Conservation (phyloP, 495 filamentous ascomycete species). For the Penicillium desertorum region DNA sequence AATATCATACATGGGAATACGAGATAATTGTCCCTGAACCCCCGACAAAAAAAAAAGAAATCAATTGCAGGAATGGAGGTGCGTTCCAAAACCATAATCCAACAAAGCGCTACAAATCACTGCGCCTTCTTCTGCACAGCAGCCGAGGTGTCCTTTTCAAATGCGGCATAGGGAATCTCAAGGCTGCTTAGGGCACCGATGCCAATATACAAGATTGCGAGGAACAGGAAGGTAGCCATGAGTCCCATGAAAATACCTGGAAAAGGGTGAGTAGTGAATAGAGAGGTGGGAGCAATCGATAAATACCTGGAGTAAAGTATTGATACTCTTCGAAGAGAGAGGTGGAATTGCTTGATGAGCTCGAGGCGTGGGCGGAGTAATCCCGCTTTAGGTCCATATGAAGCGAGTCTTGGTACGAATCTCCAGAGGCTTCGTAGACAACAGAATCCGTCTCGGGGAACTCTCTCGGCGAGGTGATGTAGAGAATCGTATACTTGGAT, state of each 20-base stretch:
- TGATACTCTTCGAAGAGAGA: conserved; percentile 90
- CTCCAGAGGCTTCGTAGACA: conserved; percentile 53
- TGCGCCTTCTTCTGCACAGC: conserved; percentile 82
- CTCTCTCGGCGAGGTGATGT: conserved; percentile 53
- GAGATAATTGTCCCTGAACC: conserved; percentile 15
- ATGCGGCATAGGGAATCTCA: conserved; percentile 87
- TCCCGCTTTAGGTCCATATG: conserved; percentile 64
- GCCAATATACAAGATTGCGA: conserved; percentile 75
- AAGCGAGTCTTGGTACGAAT: conserved; percentile 46
- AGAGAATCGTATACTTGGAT: conserved; percentile 63
- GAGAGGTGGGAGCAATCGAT: background rate
- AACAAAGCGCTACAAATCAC: conserved; percentile 24
- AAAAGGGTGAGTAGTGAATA: conserved; percentile 13
- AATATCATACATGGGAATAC: conserved; percentile 29
- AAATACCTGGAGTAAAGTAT: conserved; percentile 73
- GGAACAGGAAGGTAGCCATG: conserved; percentile 62
- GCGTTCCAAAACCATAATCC: conserved; percentile 8
- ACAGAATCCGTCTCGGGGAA: conserved; percentile 39
- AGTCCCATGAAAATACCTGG: conserved; percentile 82
- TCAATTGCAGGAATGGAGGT: conserved; percentile 16
- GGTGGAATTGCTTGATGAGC: conserved; percentile 22
- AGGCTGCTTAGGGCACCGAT: conserved; percentile 74
- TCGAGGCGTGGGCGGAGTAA: conserved; percentile 32
- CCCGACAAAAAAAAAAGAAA: conserved; percentile 17
- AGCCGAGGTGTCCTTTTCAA: conserved; percentile 93